These are phyloP conservation scores for Clitoria ternatea DNA, from an alignment of 306 rosid species.

Conservation along the genomic window DNA sequence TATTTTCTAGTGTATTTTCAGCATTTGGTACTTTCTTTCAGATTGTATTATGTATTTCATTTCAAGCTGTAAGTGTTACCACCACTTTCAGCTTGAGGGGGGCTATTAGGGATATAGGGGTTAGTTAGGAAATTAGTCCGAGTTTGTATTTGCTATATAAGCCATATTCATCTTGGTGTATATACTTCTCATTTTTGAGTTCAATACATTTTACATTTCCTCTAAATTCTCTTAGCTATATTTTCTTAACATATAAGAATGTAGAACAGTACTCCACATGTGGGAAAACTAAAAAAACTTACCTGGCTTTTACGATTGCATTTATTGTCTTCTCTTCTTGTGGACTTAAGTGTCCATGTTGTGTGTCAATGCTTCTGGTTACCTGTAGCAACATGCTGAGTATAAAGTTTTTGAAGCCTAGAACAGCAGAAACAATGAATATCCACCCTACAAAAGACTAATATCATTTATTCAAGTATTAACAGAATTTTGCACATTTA, in stretches of 20 bases:
- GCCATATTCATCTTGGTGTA: too few relatives aligned
- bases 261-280: constrained; percentile 2
- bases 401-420: constrained; percentile 6
- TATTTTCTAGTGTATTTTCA: too few relatives aligned
- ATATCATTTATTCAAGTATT: not conserved
- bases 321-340: constrained; percentile 64
- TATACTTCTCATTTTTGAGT: too few relatives aligned
- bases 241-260: constrained; percentile 24
- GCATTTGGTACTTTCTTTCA: too few relatives aligned
- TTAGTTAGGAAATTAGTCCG: too few relatives aligned
- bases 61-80: too few relatives aligned
- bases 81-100: too few relatives aligned
- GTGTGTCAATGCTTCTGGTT: constrained; percentile 65
- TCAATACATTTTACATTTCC: too few relatives aligned
- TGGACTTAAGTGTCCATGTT: constrained; percentile 48
- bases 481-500: not conserved
- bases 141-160: too few relatives aligned
- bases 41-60: too few relatives aligned
- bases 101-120: too few relatives aligned
- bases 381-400: constrained; percentile 39
- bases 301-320: constrained; percentile 80
- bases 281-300: not conserved
- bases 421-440: constrained; percentile 7
- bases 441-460: not conserved
- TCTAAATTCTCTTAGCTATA: too few relatives aligned